Base-by-base conservation (phyloP, 2,329 filamentous ascomycete genomes). In the Colletotrichum shisoi region DNA sequence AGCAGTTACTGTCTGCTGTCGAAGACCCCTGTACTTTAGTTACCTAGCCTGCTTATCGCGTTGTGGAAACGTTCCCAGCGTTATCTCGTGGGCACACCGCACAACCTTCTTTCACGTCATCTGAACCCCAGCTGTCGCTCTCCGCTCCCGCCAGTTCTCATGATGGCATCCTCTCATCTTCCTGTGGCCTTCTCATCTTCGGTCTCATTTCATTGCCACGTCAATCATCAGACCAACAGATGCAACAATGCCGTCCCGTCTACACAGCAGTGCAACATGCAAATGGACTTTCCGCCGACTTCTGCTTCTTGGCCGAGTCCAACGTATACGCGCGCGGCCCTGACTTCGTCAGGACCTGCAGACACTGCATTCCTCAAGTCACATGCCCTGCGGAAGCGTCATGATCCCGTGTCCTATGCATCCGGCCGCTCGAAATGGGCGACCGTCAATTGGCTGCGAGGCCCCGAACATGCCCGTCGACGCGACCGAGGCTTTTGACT, bases 311-410 rank as follows among this genome's bases (percentile, higher is more conserved):
- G 31, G n/a, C n/a, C 12, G 51, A 53, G 34, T 4, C 4, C n/a
- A 19, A 19, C 17, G 17, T 21, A 11, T n/a, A n/a, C 21, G 51
- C 34, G 19, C 31, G 34, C 2, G 7, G 37, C n/a, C 51, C 39
- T 39, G n/a, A 53, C 51, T 15, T 21, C 5, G 12, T 21, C 13
- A 19, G 34, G 34, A 53, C 34, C 51, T 53, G 51, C 34, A 39
- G 51, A 17, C 34, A 39, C 51, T 31, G 39, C 53, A 42, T 56
- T 31, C 24, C 53, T 42, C 39, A n/a, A 34, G 54, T 57, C 54
- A 57, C 54, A 31, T 19, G 54, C 27, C 54, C 21, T 45, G 24
- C n/a, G 24, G 31, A 13, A 45, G 13, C 17, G 40, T 34, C 42
- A 15, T 27, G 54, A 21, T 45, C 39, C 54, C 40, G 40, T 57